Percentiles rank a stretch among this genome's conserved stretches.
Conservation (phyloP, 78 protist genomes). For the Dictyostelium intermedium region DNA sequence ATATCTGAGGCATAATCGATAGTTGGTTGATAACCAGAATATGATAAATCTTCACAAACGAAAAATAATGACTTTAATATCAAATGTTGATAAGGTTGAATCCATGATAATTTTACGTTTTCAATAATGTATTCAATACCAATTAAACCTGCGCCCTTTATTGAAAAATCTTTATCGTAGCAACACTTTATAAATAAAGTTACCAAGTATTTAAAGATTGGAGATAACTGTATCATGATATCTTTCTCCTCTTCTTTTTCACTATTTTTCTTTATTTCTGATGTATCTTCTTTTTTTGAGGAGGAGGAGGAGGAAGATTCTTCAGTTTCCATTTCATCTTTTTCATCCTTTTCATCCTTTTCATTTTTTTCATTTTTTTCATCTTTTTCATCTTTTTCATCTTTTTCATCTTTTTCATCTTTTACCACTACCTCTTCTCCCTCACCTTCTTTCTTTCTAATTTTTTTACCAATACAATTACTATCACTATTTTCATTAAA, state of each 20-base stretch:
- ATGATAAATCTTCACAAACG: slow-evolving; percentile 72
- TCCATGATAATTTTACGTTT: slow-evolving; percentile 53
- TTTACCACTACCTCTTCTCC: no score
- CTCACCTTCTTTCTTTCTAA: neutral
- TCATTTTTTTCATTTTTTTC: neutral
- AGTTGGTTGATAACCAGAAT: slow-evolving; percentile 47
- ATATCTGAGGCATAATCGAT: slow-evolving; percentile 59
- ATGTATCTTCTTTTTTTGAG: neutral
- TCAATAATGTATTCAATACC: slow-evolving; percentile 62
- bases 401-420: neutral
- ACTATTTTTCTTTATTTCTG: neutral
- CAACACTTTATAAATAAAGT: slow-evolving; percentile 17
- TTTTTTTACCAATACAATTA: neutral
- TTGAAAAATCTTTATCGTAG: neutral
- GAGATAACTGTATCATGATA: neutral
- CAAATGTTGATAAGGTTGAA: slow-evolving; percentile 10
- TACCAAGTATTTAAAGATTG: slow-evolving; percentile 24
- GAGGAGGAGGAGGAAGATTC: no score
- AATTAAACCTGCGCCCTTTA: slow-evolving; percentile 24
- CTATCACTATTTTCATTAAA: neutral
- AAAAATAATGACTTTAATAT: slow-evolving; percentile 80
- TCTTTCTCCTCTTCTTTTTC: neutral
- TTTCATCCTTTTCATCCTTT: neutral
- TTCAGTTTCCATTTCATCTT: neutral
- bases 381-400: neutral